A percentile compares a stretch with the other conserved stretches of the same genome.
phyloP scores from a whole-genome alignment of 768 basidiomycete species.

The Psilocybe sp. region DNA sequence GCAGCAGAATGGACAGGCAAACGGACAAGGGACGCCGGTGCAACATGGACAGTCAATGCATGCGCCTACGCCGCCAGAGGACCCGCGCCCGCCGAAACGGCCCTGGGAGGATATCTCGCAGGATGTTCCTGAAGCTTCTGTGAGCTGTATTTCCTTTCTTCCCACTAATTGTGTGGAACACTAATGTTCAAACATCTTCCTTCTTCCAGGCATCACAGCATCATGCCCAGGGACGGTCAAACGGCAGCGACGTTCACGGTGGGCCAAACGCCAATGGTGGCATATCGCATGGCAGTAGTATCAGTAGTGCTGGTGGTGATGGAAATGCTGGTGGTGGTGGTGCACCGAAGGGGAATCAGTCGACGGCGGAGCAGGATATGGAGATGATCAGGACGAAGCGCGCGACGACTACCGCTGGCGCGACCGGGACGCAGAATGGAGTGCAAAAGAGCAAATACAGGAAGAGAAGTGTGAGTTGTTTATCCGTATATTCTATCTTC shows the following conservation, averaged over 20 bases:
- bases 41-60: conserved; percentile 1
- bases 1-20: conserved; percentile 19
- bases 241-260: conserved; percentile 23
- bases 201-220: conserved; percentile 5
- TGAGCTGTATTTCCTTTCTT: conserved; percentile 14
- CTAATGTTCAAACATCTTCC: not conserved
- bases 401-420: conserved; percentile 65
- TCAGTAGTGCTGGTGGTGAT: too few species aligned
- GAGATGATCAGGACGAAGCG: conserved; percentile 80
- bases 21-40: conserved; percentile 13
- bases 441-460: conserved; percentile 79
- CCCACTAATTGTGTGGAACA: not conserved
- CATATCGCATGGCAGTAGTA: too few species aligned
- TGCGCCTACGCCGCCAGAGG: conserved; percentile 37
- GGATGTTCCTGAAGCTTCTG: conserved; percentile 32
- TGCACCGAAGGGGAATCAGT: conserved; percentile 24
- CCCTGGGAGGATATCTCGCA: conserved; percentile 76
- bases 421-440: conserved; percentile 37
- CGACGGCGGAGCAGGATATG: conserved; percentile 82
- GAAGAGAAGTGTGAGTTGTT: conserved; percentile 74
- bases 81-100: conserved; percentile 65
- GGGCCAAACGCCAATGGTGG: conserved; percentile 20
- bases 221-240: conserved; percentile 16
- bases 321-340: too few species aligned
- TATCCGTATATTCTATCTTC: conserved; percentile 6